A percentile compares a stretch with the other conserved stretches of the same genome.
Evolutionary conservation across 2,329 filamentous ascomycete genomes (phyloP).

Genomic region (Ascochyta rabiei): DNA sequence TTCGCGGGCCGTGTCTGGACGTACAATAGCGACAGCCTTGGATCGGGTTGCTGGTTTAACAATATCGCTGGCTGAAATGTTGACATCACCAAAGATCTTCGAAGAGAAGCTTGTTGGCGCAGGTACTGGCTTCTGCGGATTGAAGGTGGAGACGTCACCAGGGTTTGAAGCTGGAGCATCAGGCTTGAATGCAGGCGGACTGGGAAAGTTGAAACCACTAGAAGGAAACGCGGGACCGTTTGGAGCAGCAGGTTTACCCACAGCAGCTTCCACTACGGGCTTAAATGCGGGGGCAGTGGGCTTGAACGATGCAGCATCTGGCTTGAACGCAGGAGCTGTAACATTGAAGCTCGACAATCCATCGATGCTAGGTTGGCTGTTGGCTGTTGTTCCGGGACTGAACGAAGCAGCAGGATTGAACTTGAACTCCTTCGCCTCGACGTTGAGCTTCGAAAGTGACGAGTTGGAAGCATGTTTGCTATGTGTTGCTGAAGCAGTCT

Average conservation of each 20-base stretch:
- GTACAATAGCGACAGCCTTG: slow-evolving; percentile 83
- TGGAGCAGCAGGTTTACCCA: slow-evolving; percentile 3
- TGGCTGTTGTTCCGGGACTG: slow-evolving; percentile 52
- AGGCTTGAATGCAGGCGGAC: slow-evolving; percentile 52
- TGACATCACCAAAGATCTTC: slow-evolving; percentile 49
- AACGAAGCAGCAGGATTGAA: slow-evolving; percentile 67
- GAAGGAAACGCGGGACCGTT: slow-evolving; percentile 23
- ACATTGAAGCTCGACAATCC: slow-evolving; percentile 65
- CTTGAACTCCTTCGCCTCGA: slow-evolving; percentile 84
- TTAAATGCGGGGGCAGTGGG: slow-evolving; percentile 34
- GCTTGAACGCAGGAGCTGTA: slow-evolving; percentile 73
- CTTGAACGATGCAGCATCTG: slow-evolving; percentile 63
- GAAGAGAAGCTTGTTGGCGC: slow-evolving; percentile 40
- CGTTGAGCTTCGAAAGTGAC: slow-evolving; percentile 81
- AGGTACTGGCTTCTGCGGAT: slow-evolving; percentile 27
- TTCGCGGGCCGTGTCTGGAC: slow-evolving; percentile 57
- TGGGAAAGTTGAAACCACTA: slow-evolving; percentile 33
- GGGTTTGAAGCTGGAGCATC: slow-evolving; percentile 75
- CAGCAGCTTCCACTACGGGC: slow-evolving; percentile 28
- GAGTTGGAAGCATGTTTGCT: slow-evolving; percentile 70
- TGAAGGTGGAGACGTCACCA: slow-evolving; percentile 27
- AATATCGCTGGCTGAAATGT: slow-evolving; percentile 65
- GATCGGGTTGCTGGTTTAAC: slow-evolving; percentile 72
- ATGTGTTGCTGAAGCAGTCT: slow-evolving; percentile 41
- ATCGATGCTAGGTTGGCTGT: slow-evolving; percentile 47